phyloP scores from a whole-genome alignment of 2,329 filamentous ascomycete species.

The Botryosphaeria dothidea region DNA sequence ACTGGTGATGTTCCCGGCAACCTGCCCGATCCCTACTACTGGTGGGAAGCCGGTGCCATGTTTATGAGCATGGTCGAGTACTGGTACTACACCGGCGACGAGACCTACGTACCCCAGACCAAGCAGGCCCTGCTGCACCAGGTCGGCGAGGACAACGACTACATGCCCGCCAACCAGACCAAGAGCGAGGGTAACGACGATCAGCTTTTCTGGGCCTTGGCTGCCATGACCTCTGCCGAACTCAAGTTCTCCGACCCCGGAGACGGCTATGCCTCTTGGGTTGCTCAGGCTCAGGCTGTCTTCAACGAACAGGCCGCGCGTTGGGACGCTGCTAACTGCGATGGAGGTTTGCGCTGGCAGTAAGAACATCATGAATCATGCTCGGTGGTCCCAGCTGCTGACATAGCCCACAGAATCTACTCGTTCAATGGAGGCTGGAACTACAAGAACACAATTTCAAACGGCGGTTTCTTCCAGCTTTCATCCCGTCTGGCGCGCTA shows the following conservation, averaged over 20 bases:
- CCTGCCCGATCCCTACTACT: constrained; percentile 31
- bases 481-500: constrained; percentile 41
- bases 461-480: constrained; percentile 54
- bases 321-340: constrained; percentile 40
- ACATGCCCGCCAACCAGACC: constrained; percentile 41
- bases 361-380: neutral
- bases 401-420: constrained; percentile 29
- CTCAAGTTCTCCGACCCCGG: constrained; percentile 71
- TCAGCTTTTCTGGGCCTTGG: constrained; percentile 81
- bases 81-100: constrained; percentile 26
- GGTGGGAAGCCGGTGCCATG: constrained; percentile 28
- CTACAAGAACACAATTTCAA: constrained; percentile 55
- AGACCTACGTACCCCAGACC: constrained; percentile 21
- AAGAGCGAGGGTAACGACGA: constrained; percentile 51
- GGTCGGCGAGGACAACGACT: constrained; percentile 38
- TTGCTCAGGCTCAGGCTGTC: constrained; percentile 35
- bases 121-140: constrained; percentile 24
- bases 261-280: constrained; percentile 32
- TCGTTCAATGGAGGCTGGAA: constrained; percentile 53
- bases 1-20: constrained; percentile 58
- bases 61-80: constrained; percentile 23
- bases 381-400: neutral
- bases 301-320: constrained; percentile 40
- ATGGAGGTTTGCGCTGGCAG: constrained; percentile 34
- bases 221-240: constrained; percentile 77